Percentiles rank a stretch among this genome's conserved stretches.
phyloP scores from a whole-genome alignment of 2,329 filamentous ascomycete genomes.

The Trichoderma sp. region DNA sequence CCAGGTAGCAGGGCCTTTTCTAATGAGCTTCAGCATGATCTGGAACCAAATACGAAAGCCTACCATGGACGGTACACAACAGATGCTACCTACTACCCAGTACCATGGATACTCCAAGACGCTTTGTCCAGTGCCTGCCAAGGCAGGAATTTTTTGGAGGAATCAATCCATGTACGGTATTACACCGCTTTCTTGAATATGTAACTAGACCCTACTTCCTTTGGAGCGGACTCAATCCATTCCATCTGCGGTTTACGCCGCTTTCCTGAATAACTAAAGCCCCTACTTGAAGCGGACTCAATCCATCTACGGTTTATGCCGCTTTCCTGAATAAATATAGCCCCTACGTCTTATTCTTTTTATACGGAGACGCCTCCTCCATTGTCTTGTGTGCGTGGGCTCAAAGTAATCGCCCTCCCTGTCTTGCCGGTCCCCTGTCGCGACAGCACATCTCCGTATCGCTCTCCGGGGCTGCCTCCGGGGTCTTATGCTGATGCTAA shows the following conservation, averaged over 20 bases:
- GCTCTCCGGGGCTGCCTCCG: background rate
- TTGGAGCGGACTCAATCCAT: background rate
- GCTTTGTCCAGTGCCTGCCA: background rate
- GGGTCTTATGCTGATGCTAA: background rate
- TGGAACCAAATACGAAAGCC: background rate
- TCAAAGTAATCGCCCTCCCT: background rate
- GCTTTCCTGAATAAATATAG: background rate
- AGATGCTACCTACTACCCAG: background rate
- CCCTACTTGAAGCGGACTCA: background rate
- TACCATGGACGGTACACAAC: background rate
- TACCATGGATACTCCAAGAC: background rate
- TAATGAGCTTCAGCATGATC: background rate
- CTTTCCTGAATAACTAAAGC: background rate
- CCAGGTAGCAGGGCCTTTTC: background rate
- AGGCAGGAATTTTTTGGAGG: background rate
- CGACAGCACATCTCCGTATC: background rate
- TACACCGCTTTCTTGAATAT: background rate
- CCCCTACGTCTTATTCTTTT: background rate
- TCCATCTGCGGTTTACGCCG: background rate
- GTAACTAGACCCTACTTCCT: background rate
- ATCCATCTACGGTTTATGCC: background rate
- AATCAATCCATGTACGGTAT: background rate
- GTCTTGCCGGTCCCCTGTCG: background rate
- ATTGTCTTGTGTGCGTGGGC: background rate
- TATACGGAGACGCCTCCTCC: background rate